A percentile compares a stretch with the other conserved stretches of the same genome.
phyloP scores from a whole-genome alignment of 139 green algal species.

The Chlamydomonas incerta region DNA sequence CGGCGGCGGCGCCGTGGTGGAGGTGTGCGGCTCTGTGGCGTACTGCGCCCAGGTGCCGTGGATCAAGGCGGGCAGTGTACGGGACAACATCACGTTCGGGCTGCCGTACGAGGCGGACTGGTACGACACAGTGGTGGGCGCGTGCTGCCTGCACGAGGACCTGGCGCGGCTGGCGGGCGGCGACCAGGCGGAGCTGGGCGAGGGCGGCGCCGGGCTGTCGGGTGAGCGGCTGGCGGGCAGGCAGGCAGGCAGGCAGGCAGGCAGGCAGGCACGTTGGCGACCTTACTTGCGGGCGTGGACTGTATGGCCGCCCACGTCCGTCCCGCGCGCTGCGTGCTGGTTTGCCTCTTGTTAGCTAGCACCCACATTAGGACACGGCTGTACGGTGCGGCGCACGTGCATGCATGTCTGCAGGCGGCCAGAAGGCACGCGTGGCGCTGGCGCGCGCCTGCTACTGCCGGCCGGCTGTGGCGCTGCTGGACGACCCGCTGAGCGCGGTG shows the following conservation, averaged over 20 bases:
- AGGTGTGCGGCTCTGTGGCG: too few relatives aligned
- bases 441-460: conserved; percentile 81
- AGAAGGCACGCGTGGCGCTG: conserved; percentile 82
- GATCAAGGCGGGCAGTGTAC: conserved; percentile 78
- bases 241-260: too few relatives aligned
- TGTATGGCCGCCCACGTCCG: too few relatives aligned
- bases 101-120: conserved; percentile 57
- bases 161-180: conserved; percentile 75
- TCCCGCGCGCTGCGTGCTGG: too few relatives aligned
- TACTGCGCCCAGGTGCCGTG: conserved; percentile 74
- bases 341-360: too few relatives aligned
- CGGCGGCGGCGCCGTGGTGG: too few relatives aligned
- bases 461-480: conserved; percentile 80
- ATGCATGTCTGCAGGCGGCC: too few relatives aligned
- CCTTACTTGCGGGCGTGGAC: too few relatives aligned
- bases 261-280: too few relatives aligned
- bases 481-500: conserved; percentile 91
- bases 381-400: too few relatives aligned
- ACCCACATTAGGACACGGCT: too few relatives aligned
- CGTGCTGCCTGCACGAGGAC: conserved; percentile 78
- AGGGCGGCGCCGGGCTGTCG: conserved; percentile 88
- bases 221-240: neutral
- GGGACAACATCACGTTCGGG: conserved; percentile 88
- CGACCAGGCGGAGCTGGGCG: conserved; percentile 87
- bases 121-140: conserved; percentile 64